A percentile compares a stretch with the other conserved stretches of the same genome.
phyloP scores from a whole-genome alignment of 257 asterid genomes.

The Eucommia ulmoides region DNA sequence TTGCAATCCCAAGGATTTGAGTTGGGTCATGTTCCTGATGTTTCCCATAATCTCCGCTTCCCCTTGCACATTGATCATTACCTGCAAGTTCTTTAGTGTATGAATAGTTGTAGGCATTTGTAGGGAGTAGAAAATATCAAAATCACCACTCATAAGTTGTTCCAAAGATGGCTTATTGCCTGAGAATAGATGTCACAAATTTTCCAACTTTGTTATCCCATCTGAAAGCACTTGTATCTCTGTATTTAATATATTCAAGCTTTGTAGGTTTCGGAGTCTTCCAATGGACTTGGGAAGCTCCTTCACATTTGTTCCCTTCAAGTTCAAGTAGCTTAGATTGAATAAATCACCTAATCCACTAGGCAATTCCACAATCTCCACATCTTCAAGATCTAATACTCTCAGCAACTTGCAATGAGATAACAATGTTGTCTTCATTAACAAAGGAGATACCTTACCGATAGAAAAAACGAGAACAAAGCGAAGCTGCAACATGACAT shows the following conservation, averaged over 20 bases:
- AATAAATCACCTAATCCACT: too few relatives aligned
- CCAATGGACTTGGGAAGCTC: constrained; percentile 23
- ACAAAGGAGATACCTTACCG: neutral
- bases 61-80: constrained; percentile 10
- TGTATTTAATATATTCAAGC: constrained; percentile 14
- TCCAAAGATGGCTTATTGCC: constrained; percentile 3
- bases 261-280: constrained; percentile 13
- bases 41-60: constrained; percentile 12
- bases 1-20: constrained; percentile 32
- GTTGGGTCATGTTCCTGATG: constrained; percentile 15
- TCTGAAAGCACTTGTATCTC: constrained; percentile 2
- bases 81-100: constrained; percentile 19
- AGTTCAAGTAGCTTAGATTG: too few relatives aligned
- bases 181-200: too few relatives aligned
- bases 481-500: constrained; percentile 8
- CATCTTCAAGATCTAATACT: too few relatives aligned
- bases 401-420: too few relatives aligned
- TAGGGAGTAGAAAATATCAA: constrained; percentile 18
- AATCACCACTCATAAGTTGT: too few relatives aligned
- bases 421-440: constrained; percentile 8
- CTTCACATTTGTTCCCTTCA: constrained; percentile 23
- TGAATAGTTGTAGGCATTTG: constrained; percentile 13
- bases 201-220: too few relatives aligned
- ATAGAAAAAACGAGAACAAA: constrained; percentile 12
- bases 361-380: too few relatives aligned